Percentiles rank a stretch among this genome's conserved stretches.
Conservation (phyloP, 192 early-diverging fungal genomes). For the Coemansia sp. region DNA sequence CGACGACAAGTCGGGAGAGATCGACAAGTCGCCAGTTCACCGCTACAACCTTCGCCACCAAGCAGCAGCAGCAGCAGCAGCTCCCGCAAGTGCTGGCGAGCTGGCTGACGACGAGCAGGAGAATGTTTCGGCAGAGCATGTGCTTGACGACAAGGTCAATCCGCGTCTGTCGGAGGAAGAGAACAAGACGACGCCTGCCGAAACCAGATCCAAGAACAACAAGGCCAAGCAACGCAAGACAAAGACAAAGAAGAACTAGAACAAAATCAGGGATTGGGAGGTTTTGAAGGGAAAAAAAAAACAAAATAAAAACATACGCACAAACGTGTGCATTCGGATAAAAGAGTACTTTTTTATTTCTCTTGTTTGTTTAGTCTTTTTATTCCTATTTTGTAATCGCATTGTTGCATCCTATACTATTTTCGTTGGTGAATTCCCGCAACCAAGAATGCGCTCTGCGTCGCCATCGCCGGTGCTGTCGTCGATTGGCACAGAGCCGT, state of each 20-base stretch:
- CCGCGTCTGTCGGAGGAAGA: conserved; percentile 6
- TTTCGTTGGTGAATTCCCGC: not conserved
- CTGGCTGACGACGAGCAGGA: conserved; percentile 54
- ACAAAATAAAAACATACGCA: not conserved
- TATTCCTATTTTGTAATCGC: conserved; percentile 2
- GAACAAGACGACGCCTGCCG: conserved; percentile 8
- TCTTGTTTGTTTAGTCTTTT: not conserved
- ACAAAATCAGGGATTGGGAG: too few species aligned
- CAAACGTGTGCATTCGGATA: too few species aligned
- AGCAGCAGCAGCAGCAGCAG: conserved; percentile 11
- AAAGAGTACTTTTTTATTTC: too few species aligned
- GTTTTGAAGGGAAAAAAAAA: too few species aligned
- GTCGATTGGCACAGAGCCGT: conserved; percentile 10
- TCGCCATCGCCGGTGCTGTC: conserved; percentile 9
- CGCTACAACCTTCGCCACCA: conserved; percentile 46
- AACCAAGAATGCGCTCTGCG: not conserved
- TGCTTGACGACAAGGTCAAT: conserved; percentile 34
- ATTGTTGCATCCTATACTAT: not conserved
- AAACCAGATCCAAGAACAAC: conserved; percentile 6
- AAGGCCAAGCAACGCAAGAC: conserved; percentile 12
- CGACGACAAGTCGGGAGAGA: conserved; percentile 9
- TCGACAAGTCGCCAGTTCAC: conserved; percentile 3
- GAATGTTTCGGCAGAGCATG: conserved; percentile 9
- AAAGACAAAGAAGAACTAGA: conserved; percentile 16
- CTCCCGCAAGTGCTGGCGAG: conserved; percentile 34